phyloP scores from a whole-genome alignment of 768 basidiomycete genomes.

The Lactarius akahatsu region DNA sequence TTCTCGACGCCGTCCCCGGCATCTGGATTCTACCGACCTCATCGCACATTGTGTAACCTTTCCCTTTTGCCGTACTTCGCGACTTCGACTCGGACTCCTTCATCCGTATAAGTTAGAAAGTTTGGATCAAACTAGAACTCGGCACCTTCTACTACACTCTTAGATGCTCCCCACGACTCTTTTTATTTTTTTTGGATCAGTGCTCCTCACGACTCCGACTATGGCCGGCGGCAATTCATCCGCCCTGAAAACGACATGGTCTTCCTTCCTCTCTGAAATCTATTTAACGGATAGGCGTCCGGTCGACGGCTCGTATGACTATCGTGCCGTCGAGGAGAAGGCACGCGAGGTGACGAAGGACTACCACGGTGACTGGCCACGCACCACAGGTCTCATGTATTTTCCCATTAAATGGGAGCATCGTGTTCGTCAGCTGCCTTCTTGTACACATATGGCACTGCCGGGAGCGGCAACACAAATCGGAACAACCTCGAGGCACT shows the following conservation, averaged over 20 bases:
- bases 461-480: conserved; percentile 69
- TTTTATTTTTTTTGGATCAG: too few relatives aligned
- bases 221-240: neutral
- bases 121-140: neutral
- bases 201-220: neutral
- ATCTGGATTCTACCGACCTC: too few relatives aligned
- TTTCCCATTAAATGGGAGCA: neutral
- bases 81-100: too few relatives aligned
- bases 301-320: conserved; percentile 54
- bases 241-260: conserved; percentile 17
- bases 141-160: neutral
- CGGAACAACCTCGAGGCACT: conserved; percentile 63
- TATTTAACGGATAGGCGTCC: neutral
- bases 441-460: conserved; percentile 74
- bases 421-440: conserved; percentile 52
- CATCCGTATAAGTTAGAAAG: too few relatives aligned
- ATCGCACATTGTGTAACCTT: too few relatives aligned
- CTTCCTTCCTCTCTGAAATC: conserved; percentile 4
- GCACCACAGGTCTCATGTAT: neutral
- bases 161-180: neutral
- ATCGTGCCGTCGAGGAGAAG: conserved; percentile 63
- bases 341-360: conserved; percentile 64
- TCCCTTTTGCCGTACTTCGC: too few relatives aligned
- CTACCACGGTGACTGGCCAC: conserved; percentile 43
- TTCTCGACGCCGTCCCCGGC: too few relatives aligned